These are phyloP conservation scores for Phaeosphaeriaceae sp. DNA, from an alignment of 2,329 filamentous ascomycete species.

Conservation along the genomic window DNA sequence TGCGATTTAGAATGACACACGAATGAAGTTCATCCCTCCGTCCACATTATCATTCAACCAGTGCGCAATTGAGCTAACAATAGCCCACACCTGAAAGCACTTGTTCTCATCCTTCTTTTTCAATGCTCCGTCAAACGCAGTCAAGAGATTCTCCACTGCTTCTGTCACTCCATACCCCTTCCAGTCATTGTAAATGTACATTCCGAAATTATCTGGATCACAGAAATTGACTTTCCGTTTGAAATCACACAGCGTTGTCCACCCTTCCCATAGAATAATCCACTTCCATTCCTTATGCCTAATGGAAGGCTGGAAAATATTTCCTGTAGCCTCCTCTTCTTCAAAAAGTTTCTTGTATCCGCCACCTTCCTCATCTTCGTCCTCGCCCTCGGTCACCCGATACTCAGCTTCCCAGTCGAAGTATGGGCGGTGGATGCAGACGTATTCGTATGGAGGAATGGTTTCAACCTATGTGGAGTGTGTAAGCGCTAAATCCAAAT, in stretches of 20 bases:
- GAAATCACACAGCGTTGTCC: slow-evolving; percentile 8
- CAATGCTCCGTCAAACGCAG: background rate
- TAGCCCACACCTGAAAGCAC: slow-evolving; percentile 18
- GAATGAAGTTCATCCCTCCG: too few relatives aligned
- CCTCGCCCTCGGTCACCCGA: slow-evolving; percentile 1
- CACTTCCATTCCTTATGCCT: slow-evolving; percentile 23
- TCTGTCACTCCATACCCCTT: slow-evolving; percentile 20
- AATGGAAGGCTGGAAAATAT: slow-evolving; percentile 8
- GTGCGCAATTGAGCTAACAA: too few relatives aligned
- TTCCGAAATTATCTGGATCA: slow-evolving; percentile 17
- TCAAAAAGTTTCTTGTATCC: slow-evolving; percentile 9
- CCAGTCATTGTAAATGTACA: slow-evolving; percentile 23
- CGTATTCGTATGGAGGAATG: slow-evolving; percentile 16
- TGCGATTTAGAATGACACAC: too few relatives aligned
- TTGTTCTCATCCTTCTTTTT: background rate
- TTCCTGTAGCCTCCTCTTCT: slow-evolving; percentile 9
- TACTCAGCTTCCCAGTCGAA: slow-evolving; percentile 16
- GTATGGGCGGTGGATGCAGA: slow-evolving; percentile 20
- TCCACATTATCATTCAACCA: too few relatives aligned
- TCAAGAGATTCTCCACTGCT: slow-evolving; percentile 17
- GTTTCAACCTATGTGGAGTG: too few relatives aligned
- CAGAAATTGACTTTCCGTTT: slow-evolving; percentile 15
- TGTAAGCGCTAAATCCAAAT: too few relatives aligned
- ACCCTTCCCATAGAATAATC: slow-evolving; percentile 25
- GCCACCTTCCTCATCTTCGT: slow-evolving; percentile 2